A percentile compares a stretch with the other conserved stretches of the same genome.
Evolutionary conservation across 257 asterid species (phyloP).

Genomic region (Solanum etuberosum): DNA sequence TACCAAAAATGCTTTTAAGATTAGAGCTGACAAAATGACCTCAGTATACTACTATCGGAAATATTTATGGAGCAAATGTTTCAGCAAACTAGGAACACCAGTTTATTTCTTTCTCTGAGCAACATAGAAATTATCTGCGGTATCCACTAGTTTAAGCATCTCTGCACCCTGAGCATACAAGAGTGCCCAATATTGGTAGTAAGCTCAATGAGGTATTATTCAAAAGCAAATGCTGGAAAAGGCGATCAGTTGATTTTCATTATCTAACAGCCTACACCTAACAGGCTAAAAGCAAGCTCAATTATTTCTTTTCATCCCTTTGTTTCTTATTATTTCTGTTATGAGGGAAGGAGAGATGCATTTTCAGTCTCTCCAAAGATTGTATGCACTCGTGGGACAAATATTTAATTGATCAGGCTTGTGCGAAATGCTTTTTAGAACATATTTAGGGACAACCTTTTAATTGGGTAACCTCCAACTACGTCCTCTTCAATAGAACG

Average conservation of each 20-base stretch:
- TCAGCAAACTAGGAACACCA: not conserved
- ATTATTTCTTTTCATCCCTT: not conserved
- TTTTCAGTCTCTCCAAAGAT: not conserved
- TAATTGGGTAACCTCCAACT: slow-evolving; percentile 77
- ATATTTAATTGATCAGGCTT: not conserved
- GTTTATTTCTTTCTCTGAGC: not conserved
- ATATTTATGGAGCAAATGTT: not conserved
- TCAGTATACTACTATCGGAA: not conserved
- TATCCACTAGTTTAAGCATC: not conserved
- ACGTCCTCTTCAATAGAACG: slow-evolving; percentile 76
- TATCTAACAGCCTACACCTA: not conserved
- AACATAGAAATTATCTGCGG: not conserved
- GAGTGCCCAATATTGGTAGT: not conserved
- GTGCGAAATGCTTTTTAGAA: not conserved
- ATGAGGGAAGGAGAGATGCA: not conserved
- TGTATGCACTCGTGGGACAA: not conserved
- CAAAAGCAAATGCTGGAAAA: not conserved
- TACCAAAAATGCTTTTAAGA: not conserved
- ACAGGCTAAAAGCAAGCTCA: not conserved
- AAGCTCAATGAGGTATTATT: not conserved
- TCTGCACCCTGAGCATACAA: not conserved
- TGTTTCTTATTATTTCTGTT: not conserved
- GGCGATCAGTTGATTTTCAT: not conserved
- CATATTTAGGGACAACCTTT: slow-evolving; percentile 35
- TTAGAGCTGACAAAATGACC: not conserved